These are phyloP conservation scores for Casuarina glauca DNA, from an alignment of 306 rosid genomes.

Conservation along the genomic window DNA sequence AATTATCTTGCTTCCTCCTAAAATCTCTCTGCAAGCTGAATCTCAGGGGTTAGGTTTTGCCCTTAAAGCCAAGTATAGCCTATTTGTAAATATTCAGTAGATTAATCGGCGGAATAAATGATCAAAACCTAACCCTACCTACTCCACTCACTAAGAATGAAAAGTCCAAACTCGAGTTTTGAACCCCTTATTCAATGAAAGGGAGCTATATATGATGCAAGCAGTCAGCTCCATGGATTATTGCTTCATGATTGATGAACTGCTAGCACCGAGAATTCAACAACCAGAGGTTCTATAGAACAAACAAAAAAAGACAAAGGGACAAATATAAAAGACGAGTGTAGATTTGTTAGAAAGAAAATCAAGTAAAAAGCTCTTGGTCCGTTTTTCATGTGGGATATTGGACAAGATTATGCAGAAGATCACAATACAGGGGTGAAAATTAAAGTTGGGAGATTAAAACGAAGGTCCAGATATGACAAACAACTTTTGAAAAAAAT, in stretches of 20 bases:
- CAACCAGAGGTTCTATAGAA: background rate
- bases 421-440: background rate
- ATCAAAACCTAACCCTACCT: constrained; percentile 7
- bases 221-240: constrained; percentile 19
- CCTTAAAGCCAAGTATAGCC: background rate
- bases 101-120: background rate
- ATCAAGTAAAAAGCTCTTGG: background rate
- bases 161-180: background rate
- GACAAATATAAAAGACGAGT: background rate
- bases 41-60: background rate
- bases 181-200: background rate
- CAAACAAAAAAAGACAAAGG: constrained; percentile 33
- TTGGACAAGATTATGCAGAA: background rate
- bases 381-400: constrained; percentile 1
- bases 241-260: constrained; percentile 31
- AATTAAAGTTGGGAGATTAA: background rate
- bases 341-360: background rate
- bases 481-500: constrained; percentile 49
- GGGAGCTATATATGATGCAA: background rate
- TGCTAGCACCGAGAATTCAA: constrained; percentile 21
- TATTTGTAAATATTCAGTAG: background rate
- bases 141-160: constrained; percentile 6
- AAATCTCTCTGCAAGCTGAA: background rate
- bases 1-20: background rate
- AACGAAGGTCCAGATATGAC: constrained; percentile 39